Evolutionary conservation across 2,329 filamentous ascomycete species (phyloP).

Genomic region (Stagonosporopsis chrysanthemi): DNA sequence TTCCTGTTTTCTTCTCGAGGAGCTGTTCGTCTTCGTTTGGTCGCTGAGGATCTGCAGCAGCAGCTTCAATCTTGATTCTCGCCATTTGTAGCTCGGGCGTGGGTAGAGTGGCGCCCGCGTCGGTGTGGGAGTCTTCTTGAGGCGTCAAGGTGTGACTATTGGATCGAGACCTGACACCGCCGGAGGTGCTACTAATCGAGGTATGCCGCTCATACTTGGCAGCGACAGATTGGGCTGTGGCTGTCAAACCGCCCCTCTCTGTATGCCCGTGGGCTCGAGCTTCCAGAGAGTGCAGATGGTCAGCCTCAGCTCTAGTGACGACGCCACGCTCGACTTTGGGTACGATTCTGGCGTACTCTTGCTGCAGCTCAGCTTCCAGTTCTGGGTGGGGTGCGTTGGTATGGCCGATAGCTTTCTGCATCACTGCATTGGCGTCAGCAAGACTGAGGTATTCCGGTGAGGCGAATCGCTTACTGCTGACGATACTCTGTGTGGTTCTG

Average conservation of each 20-base stretch:
- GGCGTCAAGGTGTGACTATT: constrained; percentile 26
- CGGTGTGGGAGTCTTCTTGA: constrained; percentile 38
- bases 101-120: constrained; percentile 44
- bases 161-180: constrained; percentile 17
- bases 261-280: constrained; percentile 47
- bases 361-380: constrained; percentile 39
- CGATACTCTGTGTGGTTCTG: constrained; percentile 33
- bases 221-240: constrained; percentile 51
- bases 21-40: constrained; percentile 39
- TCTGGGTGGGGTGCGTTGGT: constrained; percentile 38
- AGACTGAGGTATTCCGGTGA: no score
- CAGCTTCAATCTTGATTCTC: constrained; percentile 46
- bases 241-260: constrained; percentile 47
- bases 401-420: constrained; percentile 40
- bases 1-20: no score
- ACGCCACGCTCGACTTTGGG: constrained; percentile 43
- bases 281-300: constrained; percentile 53
- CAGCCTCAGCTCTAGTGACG: constrained; percentile 51
- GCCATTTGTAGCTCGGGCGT: constrained; percentile 37
- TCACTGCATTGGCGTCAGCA: constrained; percentile 33
- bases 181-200: constrained; percentile 24
- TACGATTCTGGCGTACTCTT: constrained; percentile 42
- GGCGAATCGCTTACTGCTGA: constrained; percentile 36
- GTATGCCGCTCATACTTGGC: constrained; percentile 37
- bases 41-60: constrained; percentile 40